Evolutionary conservation across 208 protist genomes (phyloP), one percentile per base, ranked within the genome.

Genomic region (Wallacemonas sp.): DNA sequence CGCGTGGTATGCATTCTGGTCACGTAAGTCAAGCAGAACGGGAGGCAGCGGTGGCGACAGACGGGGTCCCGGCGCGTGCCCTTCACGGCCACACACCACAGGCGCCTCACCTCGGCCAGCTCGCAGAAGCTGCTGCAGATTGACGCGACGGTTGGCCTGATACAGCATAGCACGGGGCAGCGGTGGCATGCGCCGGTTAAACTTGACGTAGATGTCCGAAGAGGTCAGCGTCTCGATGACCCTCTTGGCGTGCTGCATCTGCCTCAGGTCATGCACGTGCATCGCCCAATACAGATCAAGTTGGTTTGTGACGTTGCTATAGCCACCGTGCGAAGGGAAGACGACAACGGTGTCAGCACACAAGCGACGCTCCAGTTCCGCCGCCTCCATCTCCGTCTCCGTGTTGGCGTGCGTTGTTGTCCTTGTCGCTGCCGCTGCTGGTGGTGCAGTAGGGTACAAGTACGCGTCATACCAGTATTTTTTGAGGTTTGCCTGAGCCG

Each of bases 241-340:
- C 24, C 30, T 54, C 31, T 75, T 72, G 14, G 81, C 54, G 67
- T 94, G 88, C 65, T 75, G 72, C 78, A 83, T 80, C 22, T 82
- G 78, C 27, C 56, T 51, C 19, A 90, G 39, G 55, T 94, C 85
- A 22, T 73, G 77, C 15, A 88, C 33, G 66, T 88, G 77, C 4
- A 51, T 63, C 0, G 77, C 82, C 88, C 82, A 94, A 70, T 82
- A 84, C 30, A 94, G 75, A 60, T 94, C 88, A 2, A 94, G 75
- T 61, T 91, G 84, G 28, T 83, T 70, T 17, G 81, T 87, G 39
- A 87, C 79, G 70, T 94, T 83, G 72, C 61, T 91, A 70, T 94
- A 91, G 22, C 88, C 88, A 28, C 88, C 84, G 49, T 91, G 88
- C 0, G 82, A 84, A 15, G 88, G 80, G 34, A 94, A 79, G 53